Percentiles rank a stretch among this genome's conserved stretches.
These are phyloP conservation scores for Elymus sibiricus DNA, from an alignment of 176 grass and related monocot genomes.

Conservation along the genomic window DNA sequence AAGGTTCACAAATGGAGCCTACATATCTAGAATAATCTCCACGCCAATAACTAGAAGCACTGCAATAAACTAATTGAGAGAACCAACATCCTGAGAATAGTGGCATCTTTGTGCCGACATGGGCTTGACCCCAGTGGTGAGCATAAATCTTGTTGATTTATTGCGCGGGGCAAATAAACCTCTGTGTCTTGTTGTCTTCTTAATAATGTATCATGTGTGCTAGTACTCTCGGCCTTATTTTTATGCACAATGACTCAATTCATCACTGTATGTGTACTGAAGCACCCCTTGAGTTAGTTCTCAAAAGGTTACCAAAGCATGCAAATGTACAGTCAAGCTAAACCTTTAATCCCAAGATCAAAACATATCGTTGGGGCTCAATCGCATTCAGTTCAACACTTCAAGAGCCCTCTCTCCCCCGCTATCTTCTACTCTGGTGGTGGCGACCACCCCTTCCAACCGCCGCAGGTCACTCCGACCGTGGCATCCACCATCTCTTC, in stretches of 20 bases:
- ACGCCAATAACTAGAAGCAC: no score
- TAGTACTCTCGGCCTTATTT: not conserved
- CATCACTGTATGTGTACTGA: not conserved
- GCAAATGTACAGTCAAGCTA: not conserved
- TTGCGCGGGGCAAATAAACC: not conserved
- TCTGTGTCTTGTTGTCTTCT: not conserved
- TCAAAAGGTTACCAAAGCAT: constrained; percentile 13
- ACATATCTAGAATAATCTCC: not conserved
- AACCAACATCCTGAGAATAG: not conserved
- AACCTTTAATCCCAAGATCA: not conserved
- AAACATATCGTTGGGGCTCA: no score
- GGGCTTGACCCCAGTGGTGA: not conserved
- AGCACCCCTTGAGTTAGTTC: not conserved
- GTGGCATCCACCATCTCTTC: no score
- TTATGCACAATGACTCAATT: not conserved
- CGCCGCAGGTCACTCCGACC: no score
- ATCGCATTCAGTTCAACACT: no score
- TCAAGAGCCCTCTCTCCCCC: no score
- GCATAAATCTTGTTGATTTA: not conserved
- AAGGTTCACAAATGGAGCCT: not conserved
- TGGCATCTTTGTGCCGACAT: not conserved
- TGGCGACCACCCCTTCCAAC: no score
- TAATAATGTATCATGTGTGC: not conserved
- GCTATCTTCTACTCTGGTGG: no score
- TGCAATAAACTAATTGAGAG: no score